Conservation (phyloP, 768 basidiomycete species). For the Xerocomus potaroensis region DNA sequence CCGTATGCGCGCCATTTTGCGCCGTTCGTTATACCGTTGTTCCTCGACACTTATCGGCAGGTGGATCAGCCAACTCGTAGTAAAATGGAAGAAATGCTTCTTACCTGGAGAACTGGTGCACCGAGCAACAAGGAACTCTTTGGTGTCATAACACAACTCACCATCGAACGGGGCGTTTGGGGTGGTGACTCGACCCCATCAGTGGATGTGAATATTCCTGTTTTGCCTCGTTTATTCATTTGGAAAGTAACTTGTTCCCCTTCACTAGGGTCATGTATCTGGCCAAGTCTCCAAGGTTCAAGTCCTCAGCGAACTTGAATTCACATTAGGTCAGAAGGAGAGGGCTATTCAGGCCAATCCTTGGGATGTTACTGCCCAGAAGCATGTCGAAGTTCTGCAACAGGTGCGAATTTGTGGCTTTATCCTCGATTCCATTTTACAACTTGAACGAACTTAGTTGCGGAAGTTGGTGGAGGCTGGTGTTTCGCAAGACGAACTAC, state of each 20-base stretch:
- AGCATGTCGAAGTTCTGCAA: slow-evolving; percentile 73
- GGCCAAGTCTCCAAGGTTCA: slow-evolving; percentile 65
- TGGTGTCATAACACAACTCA: slow-evolving; percentile 69
- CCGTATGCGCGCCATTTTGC: slow-evolving; percentile 89
- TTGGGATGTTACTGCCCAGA: slow-evolving; percentile 61
- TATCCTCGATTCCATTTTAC: background rate
- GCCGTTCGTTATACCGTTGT: slow-evolving; percentile 75
- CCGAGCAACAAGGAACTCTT: slow-evolving; percentile 82
- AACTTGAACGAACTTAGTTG: slow-evolving; percentile 38
- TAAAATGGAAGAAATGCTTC: slow-evolving; percentile 98
- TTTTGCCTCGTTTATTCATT: background rate
- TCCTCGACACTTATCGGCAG: slow-evolving; percentile 80
- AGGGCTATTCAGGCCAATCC: slow-evolving; percentile 67
- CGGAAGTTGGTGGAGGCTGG: slow-evolving; percentile 72
- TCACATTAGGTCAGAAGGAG: slow-evolving; percentile 77
- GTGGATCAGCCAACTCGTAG: slow-evolving; percentile 81
- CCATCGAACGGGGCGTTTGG: slow-evolving; percentile 85
- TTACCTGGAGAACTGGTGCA: slow-evolving; percentile 90
- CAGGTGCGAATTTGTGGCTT: slow-evolving; percentile 52
- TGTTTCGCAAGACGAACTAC: slow-evolving; percentile 75
- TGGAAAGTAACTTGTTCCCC: slow-evolving; percentile 6
- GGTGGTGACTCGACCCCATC: slow-evolving; percentile 45
- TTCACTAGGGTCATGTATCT: slow-evolving; percentile 34
- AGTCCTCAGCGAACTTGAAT: slow-evolving; percentile 80
- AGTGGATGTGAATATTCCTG: slow-evolving; percentile 35